Percentiles rank a stretch among this genome's conserved stretches.
Conservation (phyloP, 768 basidiomycete species). For the Lyophyllum decastes region DNA sequence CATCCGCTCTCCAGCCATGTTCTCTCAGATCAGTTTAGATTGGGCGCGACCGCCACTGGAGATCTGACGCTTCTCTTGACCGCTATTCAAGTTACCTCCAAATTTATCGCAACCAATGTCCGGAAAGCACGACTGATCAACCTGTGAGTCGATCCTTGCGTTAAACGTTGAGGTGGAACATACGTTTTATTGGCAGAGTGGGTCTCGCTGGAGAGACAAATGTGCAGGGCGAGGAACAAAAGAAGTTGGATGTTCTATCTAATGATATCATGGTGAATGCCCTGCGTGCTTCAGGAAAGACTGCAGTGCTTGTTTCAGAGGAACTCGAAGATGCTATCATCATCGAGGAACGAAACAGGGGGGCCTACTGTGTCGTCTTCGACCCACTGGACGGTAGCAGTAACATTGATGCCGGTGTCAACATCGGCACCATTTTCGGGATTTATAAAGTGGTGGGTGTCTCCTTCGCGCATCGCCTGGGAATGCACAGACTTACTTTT, state of each 20-base stretch:
- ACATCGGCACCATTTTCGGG: slow-evolving; percentile 97
- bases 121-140: slow-evolving; percentile 97
- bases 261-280: slow-evolving; percentile 99
- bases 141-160: slow-evolving; percentile 57
- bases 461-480: background rate
- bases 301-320: slow-evolving; percentile 95
- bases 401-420: slow-evolving; percentile 98
- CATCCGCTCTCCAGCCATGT: slow-evolving; percentile 63
- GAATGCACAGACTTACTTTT: background rate
- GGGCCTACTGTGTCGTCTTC: slow-evolving; percentile 96
- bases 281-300: slow-evolving; percentile 94
- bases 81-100: slow-evolving; percentile 94
- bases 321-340: slow-evolving; percentile 92
- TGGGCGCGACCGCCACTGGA: slow-evolving; percentile 84
- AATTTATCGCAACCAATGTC: slow-evolving; percentile 98
- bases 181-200: slow-evolving; percentile 54
- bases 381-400: slow-evolving; percentile 96
- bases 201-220: slow-evolving; percentile 97
- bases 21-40: slow-evolving; percentile 78
- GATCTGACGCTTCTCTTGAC: slow-evolving; percentile 93
- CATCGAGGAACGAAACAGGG: slow-evolving; percentile 77
- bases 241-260: slow-evolving; percentile 96
- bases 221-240: slow-evolving; percentile 98
- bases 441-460: slow-evolving; percentile 85
- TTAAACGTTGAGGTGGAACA: slow-evolving; percentile 6